Evolutionary conservation across 352 stramenopile genomes (phyloP).

Genomic region (Phytophthora pini): DNA sequence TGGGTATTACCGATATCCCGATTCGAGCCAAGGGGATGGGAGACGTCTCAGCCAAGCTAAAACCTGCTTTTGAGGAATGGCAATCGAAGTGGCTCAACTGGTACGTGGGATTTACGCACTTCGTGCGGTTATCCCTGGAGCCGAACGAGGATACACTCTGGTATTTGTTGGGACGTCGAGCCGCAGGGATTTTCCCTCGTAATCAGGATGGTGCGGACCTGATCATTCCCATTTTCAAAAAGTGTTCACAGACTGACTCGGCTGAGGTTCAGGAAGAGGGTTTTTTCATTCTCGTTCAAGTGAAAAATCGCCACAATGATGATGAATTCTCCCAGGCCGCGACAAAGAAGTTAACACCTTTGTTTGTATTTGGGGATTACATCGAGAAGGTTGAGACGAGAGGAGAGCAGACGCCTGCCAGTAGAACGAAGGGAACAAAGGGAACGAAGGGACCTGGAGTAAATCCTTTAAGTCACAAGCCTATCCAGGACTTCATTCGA

Average conservation of each 20-base stretch:
- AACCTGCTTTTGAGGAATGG: not conserved
- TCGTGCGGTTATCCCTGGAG: not conserved
- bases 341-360: not conserved
- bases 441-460: not conserved
- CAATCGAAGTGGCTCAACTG: not conserved
- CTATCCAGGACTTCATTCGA: not conserved
- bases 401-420: not conserved
- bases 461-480: not conserved
- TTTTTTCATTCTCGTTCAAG: not conserved
- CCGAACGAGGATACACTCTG: constrained; percentile 3
- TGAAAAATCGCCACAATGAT: not conserved
- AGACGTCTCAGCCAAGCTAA: too few species aligned
- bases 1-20: too few species aligned
- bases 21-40: too few species aligned
- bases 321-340: not conserved
- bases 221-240: not conserved
- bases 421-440: not conserved
- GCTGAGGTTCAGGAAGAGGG: not conserved
- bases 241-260: not conserved
- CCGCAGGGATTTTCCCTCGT: not conserved
- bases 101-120: constrained; percentile 3
- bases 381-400: not conserved
- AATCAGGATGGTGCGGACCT: not conserved
- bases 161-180: constrained; percentile 6
- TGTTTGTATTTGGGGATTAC: not conserved